Percentiles rank a stretch among this genome's conserved stretches.
Conservation (phyloP, 768 basidiomycete species). For the Lentinula raphanica region DNA sequence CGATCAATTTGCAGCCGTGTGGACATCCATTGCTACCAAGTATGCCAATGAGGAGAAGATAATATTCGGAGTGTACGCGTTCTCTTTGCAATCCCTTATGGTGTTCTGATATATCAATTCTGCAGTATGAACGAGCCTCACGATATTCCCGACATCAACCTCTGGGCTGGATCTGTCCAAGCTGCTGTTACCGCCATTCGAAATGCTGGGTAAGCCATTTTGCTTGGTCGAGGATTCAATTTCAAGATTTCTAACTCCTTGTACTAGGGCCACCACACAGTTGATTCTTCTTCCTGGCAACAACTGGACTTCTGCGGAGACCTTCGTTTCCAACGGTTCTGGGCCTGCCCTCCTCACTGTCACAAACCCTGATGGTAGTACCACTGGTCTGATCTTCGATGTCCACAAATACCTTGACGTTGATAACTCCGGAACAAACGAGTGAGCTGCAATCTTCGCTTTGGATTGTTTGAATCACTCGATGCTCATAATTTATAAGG, state of each 20-base stretch:
- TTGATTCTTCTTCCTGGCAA: constrained; percentile 56
- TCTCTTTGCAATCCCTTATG: constrained; percentile 11
- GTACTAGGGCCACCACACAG: constrained; percentile 43
- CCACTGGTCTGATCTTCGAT: constrained; percentile 47
- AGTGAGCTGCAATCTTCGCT: constrained; percentile 11
- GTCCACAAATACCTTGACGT: constrained; percentile 60
- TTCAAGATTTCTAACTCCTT: neutral
- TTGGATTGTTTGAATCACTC: too few relatives aligned
- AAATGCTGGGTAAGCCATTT: constrained; percentile 34
- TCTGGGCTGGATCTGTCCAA: constrained; percentile 51
- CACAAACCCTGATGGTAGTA: constrained; percentile 40
- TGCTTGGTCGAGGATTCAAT: neutral
- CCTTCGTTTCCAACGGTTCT: constrained; percentile 47
- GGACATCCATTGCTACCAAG: constrained; percentile 46
- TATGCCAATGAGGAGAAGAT: constrained; percentile 37
- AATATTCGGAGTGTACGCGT: constrained; percentile 41
- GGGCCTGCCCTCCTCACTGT: constrained; percentile 42
- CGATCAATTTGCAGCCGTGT: constrained; percentile 46
- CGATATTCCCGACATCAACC: constrained; percentile 41
- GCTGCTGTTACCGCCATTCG: constrained; percentile 61
- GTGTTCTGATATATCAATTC: neutral
- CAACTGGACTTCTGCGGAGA: constrained; percentile 48
- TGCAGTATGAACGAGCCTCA: constrained; percentile 62
- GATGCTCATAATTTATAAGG: neutral
- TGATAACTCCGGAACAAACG: constrained; percentile 37